Conservation (phyloP, 2,329 filamentous ascomycete species). For the Coniella vitis region DNA sequence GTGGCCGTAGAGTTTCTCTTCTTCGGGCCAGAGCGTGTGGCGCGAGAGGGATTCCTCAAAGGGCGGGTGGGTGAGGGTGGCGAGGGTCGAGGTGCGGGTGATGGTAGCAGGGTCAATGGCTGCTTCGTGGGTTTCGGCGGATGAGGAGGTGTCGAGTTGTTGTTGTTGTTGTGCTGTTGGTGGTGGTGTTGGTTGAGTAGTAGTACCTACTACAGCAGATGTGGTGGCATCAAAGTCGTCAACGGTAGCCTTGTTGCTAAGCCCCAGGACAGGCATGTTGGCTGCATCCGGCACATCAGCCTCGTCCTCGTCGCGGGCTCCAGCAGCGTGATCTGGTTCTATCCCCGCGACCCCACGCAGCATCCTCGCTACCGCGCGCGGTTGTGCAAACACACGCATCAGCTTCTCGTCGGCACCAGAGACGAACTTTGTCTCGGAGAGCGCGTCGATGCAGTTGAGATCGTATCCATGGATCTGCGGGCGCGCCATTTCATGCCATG, state of each 20-base stretch:
- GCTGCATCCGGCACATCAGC: conserved; percentile 71
- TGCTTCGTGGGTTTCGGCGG: conserved; percentile 19
- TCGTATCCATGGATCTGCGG: conserved; percentile 98
- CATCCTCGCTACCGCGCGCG: conserved; percentile 72
- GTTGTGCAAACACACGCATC: conserved; percentile 90
- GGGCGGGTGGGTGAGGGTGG: conserved; percentile 65
- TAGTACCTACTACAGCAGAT: conserved; percentile 16
- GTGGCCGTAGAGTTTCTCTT: conserved; percentile 95
- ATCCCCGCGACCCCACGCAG: conserved; percentile 63
- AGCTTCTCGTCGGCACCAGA: conserved; percentile 97
- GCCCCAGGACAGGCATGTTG: conserved; percentile 87
- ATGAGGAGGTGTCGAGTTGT: conserved; percentile 20
- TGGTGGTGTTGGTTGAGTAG: too few species aligned
- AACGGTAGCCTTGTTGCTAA: conserved; percentile 91
- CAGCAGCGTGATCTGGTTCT: conserved; percentile 4
- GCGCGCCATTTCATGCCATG: conserved; percentile 93
- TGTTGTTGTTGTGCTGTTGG: conserved; percentile 23
- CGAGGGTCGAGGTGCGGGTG: conserved; percentile 44
- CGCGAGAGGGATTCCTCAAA: conserved; percentile 84
- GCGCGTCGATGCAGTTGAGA: conserved; percentile 81
- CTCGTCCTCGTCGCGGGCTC: conserved; percentile 23
- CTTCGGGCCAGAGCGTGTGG: conserved; percentile 91
- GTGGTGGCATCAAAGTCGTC: conserved; percentile 31
- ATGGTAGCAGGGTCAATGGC: conserved; percentile 34
- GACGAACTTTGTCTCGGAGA: conserved; percentile 71